Base-by-base conservation (phyloP, 257 asterid genomes). In the Solanum sitiens region DNA sequence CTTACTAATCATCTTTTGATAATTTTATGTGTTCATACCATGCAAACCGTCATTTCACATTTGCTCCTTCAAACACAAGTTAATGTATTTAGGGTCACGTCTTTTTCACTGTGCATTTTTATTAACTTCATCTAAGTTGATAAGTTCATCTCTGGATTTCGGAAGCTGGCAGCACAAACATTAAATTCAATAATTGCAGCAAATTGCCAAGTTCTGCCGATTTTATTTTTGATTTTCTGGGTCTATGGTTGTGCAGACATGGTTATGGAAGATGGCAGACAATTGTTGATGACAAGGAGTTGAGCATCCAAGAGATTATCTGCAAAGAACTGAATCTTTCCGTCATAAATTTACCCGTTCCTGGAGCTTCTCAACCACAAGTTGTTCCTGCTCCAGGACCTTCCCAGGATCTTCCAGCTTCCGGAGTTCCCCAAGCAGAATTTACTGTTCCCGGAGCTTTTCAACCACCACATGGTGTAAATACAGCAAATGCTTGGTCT, bases 201-300 rank as follows among this genome's bases (percentile, higher is more conserved):
- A 80, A 9, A 85, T 85, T 84, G 53, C 40, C 8, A 32, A 33
- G 32, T 71, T 18, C 33, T 68, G 25, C 33, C 87, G 86, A 79
- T 89, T 40, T 86, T 40, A 61, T 91, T 88, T 76, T 79, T 33
- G 76, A 68, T 86, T 50, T 87, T 63, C 90, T 79, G 59, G 86
- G 68, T 87, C 61, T 88, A 74, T 88, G 88, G 89, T 88, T 87
- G 65, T 90, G 84, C 87, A 96, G 99, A 89, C 99, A 97, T 92
- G 99, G 99, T 77, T 97, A 95, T 87, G 99, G 99, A 88, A 95
- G 98, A 94, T 97, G 99, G 99, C 99, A 97, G 94, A 93, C 98
- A 70, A 93, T 97, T 88, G 94, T 95, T 83, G 99, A 97, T 87
- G 99, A 97, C 92, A 97, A 93, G 94, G 98, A 93, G 86, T 86